Percentiles rank a stretch among this genome's conserved stretches.
These are phyloP conservation scores for Lactuca saligna DNA, from an alignment of 129 eudicot species.

Conservation along the genomic window DNA sequence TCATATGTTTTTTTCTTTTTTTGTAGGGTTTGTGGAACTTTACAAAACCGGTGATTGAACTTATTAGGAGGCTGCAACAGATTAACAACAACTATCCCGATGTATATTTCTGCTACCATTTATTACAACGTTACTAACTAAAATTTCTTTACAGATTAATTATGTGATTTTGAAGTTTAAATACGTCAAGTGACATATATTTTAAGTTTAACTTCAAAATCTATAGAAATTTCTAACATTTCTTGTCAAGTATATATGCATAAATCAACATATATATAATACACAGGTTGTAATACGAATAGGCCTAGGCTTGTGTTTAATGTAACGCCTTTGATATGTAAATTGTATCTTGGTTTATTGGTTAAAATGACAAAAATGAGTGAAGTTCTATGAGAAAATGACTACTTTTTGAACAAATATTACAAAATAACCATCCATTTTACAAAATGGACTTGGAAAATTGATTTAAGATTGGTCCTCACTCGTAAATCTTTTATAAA, in stretches of 20 bases:
- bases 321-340: too few relatives aligned
- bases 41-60: constrained; percentile 55
- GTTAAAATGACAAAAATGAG: neutral
- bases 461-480: neutral
- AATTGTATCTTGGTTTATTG: too few relatives aligned
- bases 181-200: too few relatives aligned
- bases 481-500: too few relatives aligned
- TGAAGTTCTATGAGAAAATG: too few relatives aligned
- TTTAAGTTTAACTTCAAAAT: too few relatives aligned
- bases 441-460: too few relatives aligned
- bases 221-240: neutral
- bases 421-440: neutral
- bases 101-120: constrained; percentile 20
- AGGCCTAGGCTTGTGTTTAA: too few relatives aligned
- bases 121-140: neutral
- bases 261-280: neutral
- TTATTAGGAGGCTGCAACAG: constrained; percentile 59
- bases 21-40: constrained; percentile 57
- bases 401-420: neutral
- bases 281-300: too few relatives aligned
- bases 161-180: too few relatives aligned
- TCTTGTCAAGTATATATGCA: neutral
- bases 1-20: neutral
- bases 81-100: constrained; percentile 74
- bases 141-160: too few relatives aligned